Conservation (phyloP, 2,329 filamentous ascomycete genomes). For the Ophiostoma novo-ulmi region DNA sequence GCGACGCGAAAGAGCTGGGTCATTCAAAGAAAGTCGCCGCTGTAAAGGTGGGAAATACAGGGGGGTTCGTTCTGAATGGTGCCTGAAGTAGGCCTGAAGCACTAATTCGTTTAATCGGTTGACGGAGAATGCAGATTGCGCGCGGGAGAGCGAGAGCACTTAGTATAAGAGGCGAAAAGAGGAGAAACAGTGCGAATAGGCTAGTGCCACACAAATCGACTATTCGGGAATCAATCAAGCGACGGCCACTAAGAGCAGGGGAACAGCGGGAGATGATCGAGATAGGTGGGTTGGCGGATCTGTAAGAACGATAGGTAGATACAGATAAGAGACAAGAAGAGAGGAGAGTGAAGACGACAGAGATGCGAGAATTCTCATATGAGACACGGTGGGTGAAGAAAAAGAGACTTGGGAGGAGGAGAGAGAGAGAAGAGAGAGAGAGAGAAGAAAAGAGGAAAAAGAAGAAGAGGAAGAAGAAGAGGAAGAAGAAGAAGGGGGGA, state of each 20-base stretch:
- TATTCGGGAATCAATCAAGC: constrained; percentile 17
- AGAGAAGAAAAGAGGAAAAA: not conserved
- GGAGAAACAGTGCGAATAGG: constrained; percentile 14
- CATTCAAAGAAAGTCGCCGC: not conserved
- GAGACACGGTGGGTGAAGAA: not conserved
- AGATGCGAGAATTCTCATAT: not conserved
- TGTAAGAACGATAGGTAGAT: constrained; percentile 7
- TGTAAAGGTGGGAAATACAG: not conserved
- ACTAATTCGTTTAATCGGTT: not conserved
- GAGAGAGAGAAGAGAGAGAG: not conserved
- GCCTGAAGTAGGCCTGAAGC: not conserved
- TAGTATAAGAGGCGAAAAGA: not conserved
- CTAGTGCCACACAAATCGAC: constrained; percentile 12
- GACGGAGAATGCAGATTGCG: not conserved
- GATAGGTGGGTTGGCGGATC: constrained; percentile 1
- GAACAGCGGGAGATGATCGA: constrained; percentile 18
- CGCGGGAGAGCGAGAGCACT: not conserved
- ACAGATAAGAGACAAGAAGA: not conserved
- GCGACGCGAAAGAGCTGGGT: not conserved
- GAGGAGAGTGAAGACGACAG: not conserved
- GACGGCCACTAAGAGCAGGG: constrained; percentile 22
- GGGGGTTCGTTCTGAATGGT: not conserved
- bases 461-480: not conserved
- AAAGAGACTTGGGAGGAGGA: not conserved
- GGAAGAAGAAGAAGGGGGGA: not conserved